Evolutionary conservation across 768 basidiomycete genomes (phyloP).

Genomic region (Leucosporidium creatinivorum): DNA sequence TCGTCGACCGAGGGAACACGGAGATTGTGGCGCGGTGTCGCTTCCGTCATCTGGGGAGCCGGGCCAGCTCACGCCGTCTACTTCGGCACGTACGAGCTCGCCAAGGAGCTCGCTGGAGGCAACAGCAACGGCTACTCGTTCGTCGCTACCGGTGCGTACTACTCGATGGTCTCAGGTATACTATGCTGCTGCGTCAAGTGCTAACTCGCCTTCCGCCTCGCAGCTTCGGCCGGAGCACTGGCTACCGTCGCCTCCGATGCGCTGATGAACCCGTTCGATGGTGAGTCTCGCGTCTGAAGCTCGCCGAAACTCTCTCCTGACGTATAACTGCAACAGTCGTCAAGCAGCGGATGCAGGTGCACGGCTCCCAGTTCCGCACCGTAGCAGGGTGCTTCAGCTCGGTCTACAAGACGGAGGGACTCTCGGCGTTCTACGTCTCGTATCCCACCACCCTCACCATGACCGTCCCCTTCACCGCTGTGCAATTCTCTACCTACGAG

Average conservation of each 20-base stretch:
- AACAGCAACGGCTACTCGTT: conserved; percentile 70
- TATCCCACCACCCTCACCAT: conserved; percentile 94
- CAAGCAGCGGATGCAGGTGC: conserved; percentile 99
- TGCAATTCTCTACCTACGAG: conserved; percentile 95
- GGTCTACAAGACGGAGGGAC: conserved; percentile 77
- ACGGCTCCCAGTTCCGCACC: conserved; percentile 82
- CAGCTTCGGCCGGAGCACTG: conserved; percentile 84
- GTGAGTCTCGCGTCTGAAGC: conserved; percentile 48
- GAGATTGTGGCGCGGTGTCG: conserved; percentile 90
- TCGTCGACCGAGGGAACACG: conserved; percentile 87
- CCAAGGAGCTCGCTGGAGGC: conserved; percentile 87
- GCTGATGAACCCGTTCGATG: conserved; percentile 99
- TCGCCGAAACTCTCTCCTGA: not conserved
- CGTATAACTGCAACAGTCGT: conserved; percentile 56
- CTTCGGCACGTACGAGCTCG: conserved; percentile 89
- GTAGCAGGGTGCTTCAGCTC: conserved; percentile 76
- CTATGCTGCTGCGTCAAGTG: not conserved
- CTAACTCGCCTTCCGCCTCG: conserved; percentile 3
- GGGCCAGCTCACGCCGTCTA: conserved; percentile 98
- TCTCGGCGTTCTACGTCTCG: conserved; percentile 90
- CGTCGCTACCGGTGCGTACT: conserved; percentile 69
- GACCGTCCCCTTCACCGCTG: conserved; percentile 95
- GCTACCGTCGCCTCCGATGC: conserved; percentile 95
- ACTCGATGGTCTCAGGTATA: not conserved
- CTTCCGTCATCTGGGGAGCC: conserved; percentile 89